phyloP scores from a whole-genome alignment of 2,329 filamentous ascomycete genomes.

The Scedosporium apiospermum region DNA sequence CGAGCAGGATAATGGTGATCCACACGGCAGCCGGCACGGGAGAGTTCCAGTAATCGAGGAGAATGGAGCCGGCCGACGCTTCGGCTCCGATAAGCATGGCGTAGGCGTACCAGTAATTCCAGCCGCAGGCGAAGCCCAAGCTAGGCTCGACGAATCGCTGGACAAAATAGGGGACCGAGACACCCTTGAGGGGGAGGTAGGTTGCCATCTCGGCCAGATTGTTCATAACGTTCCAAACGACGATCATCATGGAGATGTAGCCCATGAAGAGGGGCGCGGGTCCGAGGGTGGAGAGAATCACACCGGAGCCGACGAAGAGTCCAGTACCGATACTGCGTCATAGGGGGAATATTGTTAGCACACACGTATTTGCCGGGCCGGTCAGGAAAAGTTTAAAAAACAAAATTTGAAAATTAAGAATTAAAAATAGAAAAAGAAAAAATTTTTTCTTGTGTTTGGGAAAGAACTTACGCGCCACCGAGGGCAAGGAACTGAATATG shows the following conservation, averaged over 20 bases:
- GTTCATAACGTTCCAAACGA: constrained; percentile 48
- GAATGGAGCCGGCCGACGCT: constrained; percentile 45
- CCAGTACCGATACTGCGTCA: constrained; percentile 51
- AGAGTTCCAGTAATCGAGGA: constrained; percentile 51
- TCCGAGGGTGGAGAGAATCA: constrained; percentile 44
- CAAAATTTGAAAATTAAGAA: background rate
- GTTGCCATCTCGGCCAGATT: constrained; percentile 44
- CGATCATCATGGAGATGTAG: constrained; percentile 47
- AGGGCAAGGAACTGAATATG: constrained; percentile 53
- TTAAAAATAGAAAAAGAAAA: background rate
- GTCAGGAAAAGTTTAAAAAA: too few species aligned
- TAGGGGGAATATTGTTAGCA: constrained; percentile 12
- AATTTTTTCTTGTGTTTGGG: background rate
- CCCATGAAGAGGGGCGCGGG: constrained; percentile 62
- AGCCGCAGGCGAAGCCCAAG: constrained; percentile 46
- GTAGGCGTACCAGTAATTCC: constrained; percentile 56
- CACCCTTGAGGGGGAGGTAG: constrained; percentile 45
- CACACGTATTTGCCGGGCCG: background rate
- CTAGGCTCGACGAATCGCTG: constrained; percentile 45
- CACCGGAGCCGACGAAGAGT: constrained; percentile 53
- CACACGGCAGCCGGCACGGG: constrained; percentile 44
- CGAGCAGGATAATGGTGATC: constrained; percentile 47
- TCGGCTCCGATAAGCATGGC: constrained; percentile 49
- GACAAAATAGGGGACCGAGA: constrained; percentile 47
- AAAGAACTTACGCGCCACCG: constrained; percentile 27